These are phyloP conservation scores for Mycena capillaripes DNA, from an alignment of 768 basidiomycete species.

Conservation along the genomic window DNA sequence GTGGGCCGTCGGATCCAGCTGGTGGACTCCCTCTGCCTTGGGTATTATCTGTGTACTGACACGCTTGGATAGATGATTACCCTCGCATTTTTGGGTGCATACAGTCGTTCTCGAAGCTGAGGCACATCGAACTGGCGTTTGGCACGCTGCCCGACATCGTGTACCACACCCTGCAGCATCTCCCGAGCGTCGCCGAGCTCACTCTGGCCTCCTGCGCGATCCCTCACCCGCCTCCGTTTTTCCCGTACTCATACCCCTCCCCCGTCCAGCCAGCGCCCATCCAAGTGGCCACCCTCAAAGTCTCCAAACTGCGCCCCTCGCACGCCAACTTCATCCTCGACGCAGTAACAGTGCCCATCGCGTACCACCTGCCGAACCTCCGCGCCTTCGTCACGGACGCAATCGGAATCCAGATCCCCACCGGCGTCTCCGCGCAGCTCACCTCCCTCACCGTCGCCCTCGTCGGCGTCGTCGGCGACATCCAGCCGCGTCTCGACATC, in stretches of 20 bases:
- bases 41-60: neutral
- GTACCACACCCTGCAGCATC: conserved; percentile 14
- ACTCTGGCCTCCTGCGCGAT: neutral
- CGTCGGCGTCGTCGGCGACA: conserved; percentile 1
- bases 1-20: neutral
- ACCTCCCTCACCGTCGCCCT: conserved; percentile 19
- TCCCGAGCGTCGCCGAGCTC: conserved; percentile 14
- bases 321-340: neutral
- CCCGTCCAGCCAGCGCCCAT: neutral
- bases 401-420: conserved; percentile 18
- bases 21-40: neutral
- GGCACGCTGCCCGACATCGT: conserved; percentile 17
- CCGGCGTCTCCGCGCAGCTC: conserved; percentile 6
- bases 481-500: conserved; percentile 23
- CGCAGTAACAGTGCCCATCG: conserved; percentile 6
- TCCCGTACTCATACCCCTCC: conserved; percentile 11
- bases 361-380: conserved; percentile 12
- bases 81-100: conserved; percentile 16
- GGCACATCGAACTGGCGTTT: neutral
- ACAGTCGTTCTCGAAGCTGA: conserved; percentile 13
- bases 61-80: neutral
- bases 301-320: conserved; percentile 6
- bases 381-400: conserved; percentile 14
- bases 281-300: conserved; percentile 4
- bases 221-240: conserved; percentile 16